Percentiles rank a stretch among this genome's conserved stretches.
phyloP scores from a whole-genome alignment of 2,329 filamentous ascomycete genomes.

The Calonectria hawksworthii region DNA sequence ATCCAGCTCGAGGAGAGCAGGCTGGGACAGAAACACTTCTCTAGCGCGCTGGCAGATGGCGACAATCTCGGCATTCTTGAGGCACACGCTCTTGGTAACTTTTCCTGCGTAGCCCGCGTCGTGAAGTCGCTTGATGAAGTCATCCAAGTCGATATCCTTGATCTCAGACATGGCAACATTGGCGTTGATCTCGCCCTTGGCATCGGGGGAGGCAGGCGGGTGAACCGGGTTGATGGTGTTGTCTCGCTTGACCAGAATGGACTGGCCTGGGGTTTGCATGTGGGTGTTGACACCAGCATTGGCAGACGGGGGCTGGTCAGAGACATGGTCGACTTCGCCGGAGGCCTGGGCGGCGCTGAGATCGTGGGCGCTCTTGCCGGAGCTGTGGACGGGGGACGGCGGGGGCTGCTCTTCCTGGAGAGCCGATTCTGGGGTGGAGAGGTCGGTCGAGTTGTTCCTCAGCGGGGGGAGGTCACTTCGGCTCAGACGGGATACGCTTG shows the following conservation, averaged over 20 bases:
- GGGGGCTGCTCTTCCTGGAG: constrained; percentile 72
- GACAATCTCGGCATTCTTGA: constrained; percentile 97
- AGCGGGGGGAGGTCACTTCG: constrained; percentile 60
- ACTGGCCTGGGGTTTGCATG: constrained; percentile 82
- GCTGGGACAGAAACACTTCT: constrained; percentile 92
- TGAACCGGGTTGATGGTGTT: constrained; percentile 77
- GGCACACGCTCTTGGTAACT: constrained; percentile 95
- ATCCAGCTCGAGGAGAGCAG: constrained; percentile 90
- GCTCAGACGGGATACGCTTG: constrained; percentile 60
- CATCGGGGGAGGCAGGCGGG: constrained; percentile 58
- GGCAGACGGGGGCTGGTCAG: constrained; percentile 86
- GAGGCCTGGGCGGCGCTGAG: constrained; percentile 85
- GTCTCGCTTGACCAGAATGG: constrained; percentile 88
- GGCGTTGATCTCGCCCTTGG: constrained; percentile 58
- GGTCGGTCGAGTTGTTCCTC: constrained; percentile 58
- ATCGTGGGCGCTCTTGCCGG: constrained; percentile 81
- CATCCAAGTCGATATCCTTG: constrained; percentile 93
- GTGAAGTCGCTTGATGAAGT: constrained; percentile 94
- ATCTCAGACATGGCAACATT: constrained; percentile 89
- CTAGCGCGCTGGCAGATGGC: constrained; percentile 92
- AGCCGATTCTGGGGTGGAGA: constrained; percentile 59
- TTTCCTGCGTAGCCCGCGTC: constrained; percentile 97
- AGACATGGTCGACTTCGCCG: constrained; percentile 95
- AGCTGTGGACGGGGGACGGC: constrained; percentile 87
- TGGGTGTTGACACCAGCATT: constrained; percentile 68